These are phyloP conservation scores for Chernovozyma aurita DNA, from an alignment of 1,139 yeast species.

Conservation along the genomic window DNA sequence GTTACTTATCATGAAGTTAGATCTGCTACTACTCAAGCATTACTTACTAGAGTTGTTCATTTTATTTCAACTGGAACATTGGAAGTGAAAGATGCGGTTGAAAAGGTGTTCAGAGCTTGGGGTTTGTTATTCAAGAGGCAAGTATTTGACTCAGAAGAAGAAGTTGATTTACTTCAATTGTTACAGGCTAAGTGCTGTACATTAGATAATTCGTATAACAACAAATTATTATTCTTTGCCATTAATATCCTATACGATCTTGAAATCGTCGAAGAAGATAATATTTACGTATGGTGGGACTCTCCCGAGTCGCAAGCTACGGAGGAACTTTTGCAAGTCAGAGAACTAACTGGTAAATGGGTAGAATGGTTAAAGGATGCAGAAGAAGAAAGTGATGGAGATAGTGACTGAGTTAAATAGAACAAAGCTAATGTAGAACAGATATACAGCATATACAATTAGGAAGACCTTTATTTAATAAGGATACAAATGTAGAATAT, in stretches of 20 bases:
- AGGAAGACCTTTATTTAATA: too few relatives aligned
- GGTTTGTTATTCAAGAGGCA: conserved; percentile 74
- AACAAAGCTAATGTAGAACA: too few relatives aligned
- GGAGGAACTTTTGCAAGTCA: conserved; percentile 42
- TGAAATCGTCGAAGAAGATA: conserved; percentile 80
- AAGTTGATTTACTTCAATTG: conserved; percentile 63
- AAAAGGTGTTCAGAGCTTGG: conserved; percentile 76
- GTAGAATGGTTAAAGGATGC: conserved; percentile 86
- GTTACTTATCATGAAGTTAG: conserved; percentile 93
- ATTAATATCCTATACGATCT: conserved; percentile 68
- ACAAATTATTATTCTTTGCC: conserved; percentile 58
- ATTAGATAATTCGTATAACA: conserved; percentile 30
- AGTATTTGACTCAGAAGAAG: conserved; percentile 75
- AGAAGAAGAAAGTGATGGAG: conserved; percentile 65
- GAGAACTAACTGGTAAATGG: conserved; percentile 63
- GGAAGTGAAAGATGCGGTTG: conserved; percentile 69
- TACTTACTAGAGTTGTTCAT: conserved; percentile 63
- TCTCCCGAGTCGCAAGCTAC: conserved; percentile 36
- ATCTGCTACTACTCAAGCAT: conserved; percentile 70
- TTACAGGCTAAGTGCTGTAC: conserved; percentile 47
- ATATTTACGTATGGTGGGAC: conserved; percentile 80
- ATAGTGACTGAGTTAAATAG: conserved; percentile 16
- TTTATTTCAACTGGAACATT: conserved; percentile 73
- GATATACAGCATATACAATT: too few relatives aligned
- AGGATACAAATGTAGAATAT: too few relatives aligned